Conservation (phyloP, 2,329 filamentous ascomycete species). For the Phialocephala sp. region DNA sequence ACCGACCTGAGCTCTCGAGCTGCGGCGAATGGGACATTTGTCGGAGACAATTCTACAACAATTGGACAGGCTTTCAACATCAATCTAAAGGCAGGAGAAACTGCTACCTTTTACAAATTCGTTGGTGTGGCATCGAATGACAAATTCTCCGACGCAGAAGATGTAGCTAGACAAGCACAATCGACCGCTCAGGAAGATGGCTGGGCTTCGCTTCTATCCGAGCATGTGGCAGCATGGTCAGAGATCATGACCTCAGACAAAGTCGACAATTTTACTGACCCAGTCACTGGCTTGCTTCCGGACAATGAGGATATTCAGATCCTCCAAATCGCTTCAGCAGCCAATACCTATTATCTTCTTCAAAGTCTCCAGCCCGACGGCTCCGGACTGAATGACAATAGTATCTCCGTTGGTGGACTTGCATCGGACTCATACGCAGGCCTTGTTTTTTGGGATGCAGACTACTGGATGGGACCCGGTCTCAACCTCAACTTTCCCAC, state of each 20-base stretch:
- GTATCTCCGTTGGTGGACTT: constrained; percentile 71
- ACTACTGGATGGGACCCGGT: constrained; percentile 56
- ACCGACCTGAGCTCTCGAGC: constrained; percentile 45
- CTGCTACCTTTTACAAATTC: constrained; percentile 66
- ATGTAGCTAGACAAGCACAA: constrained; percentile 61
- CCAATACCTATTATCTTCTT: constrained; percentile 61
- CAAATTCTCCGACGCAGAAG: constrained; percentile 64
- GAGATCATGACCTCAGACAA: constrained; percentile 63
- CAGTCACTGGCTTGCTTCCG: constrained; percentile 62
- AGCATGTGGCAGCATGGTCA: constrained; percentile 67
- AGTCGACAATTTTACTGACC: constrained; percentile 66
- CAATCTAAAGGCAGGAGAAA: constrained; percentile 56
- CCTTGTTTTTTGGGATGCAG: constrained; percentile 50
- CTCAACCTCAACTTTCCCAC: constrained; percentile 67
- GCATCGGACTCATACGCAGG: constrained; percentile 72
- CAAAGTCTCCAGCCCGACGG: constrained; percentile 55
- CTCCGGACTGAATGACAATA: constrained; percentile 63
- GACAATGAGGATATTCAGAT: constrained; percentile 60
- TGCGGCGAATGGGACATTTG: constrained; percentile 45
- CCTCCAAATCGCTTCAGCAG: constrained; percentile 58
- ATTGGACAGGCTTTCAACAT: constrained; percentile 66
- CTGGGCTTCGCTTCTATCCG: constrained; percentile 57
- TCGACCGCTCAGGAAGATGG: constrained; percentile 55
- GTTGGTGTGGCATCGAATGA: constrained; percentile 73
- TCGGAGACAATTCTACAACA: constrained; percentile 64